phyloP scores from a whole-genome alignment of 495 filamentous ascomycete genomes.

The Penicillium arizonense region DNA sequence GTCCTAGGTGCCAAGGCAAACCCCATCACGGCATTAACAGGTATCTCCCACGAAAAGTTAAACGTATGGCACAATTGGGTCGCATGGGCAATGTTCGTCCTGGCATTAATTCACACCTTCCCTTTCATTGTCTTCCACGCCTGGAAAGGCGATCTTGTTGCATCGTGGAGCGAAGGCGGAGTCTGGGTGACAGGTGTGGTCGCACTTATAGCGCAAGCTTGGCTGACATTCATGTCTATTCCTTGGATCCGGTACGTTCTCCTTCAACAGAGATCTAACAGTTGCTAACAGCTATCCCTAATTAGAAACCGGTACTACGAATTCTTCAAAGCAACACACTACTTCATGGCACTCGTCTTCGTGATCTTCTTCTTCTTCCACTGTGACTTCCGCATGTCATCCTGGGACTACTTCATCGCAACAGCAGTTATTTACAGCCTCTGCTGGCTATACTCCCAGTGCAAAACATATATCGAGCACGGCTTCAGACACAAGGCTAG shows the following conservation, averaged over 20 bases:
- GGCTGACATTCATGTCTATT: slow-evolving; percentile 51
- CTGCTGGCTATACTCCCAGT: slow-evolving; percentile 40
- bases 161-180: slow-evolving; percentile 41
- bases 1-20: slow-evolving; percentile 34
- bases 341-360: slow-evolving; percentile 50
- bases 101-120: slow-evolving; percentile 55
- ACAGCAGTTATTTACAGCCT: slow-evolving; percentile 44
- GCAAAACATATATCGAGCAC: slow-evolving; percentile 43
- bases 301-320: slow-evolving; percentile 55
- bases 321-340: slow-evolving; percentile 58
- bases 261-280: not conserved
- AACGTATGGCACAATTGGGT: slow-evolving; percentile 55
- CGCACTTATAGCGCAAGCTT: slow-evolving; percentile 54
- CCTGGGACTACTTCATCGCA: slow-evolving; percentile 58
- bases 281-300: not conserved
- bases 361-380: slow-evolving; percentile 58
- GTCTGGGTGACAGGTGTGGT: slow-evolving; percentile 57
- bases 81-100: slow-evolving; percentile 51
- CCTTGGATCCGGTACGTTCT: slow-evolving; percentile 44
- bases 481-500: slow-evolving; percentile 39
- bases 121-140: slow-evolving; percentile 57
- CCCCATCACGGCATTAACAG: slow-evolving; percentile 50
- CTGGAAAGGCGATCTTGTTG: slow-evolving; percentile 47
- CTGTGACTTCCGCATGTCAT: slow-evolving; percentile 53
- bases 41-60: slow-evolving; percentile 55